A percentile compares a stretch with the other conserved stretches of the same genome.
Conservation (phyloP, 2,329 filamentous ascomycete species). For the Neonectria faginata region DNA sequence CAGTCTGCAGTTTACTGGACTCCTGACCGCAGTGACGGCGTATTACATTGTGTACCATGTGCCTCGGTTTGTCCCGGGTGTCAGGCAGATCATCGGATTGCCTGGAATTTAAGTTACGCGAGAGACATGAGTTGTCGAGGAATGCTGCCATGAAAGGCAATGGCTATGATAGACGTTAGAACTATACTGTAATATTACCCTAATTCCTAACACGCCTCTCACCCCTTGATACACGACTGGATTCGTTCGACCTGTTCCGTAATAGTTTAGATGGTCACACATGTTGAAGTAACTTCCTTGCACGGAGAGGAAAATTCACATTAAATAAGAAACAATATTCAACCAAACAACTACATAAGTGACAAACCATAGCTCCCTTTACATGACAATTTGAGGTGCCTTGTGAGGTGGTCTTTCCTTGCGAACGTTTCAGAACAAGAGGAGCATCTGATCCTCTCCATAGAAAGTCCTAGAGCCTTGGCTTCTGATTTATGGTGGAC, state of each 20-base stretch:
- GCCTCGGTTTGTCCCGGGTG: conserved; percentile 61
- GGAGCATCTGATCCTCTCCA: not conserved
- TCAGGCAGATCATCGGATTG: conserved; percentile 61
- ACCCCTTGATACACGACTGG: not conserved
- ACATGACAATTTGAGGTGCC: not conserved
- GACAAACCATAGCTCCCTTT: not conserved
- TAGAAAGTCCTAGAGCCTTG: not conserved
- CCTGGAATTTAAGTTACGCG: conserved; percentile 59
- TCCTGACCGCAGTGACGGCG: conserved; percentile 60
- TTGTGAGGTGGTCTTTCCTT: not conserved
- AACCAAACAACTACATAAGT: not conserved
- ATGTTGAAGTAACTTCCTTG: too few relatives aligned
- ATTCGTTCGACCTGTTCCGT: too few relatives aligned
- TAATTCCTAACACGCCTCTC: not conserved
- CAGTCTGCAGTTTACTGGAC: conserved; percentile 62
- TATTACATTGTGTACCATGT: conserved; percentile 65
- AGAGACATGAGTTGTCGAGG: not conserved
- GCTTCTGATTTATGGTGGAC: not conserved
- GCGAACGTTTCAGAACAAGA: not conserved
- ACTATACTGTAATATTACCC: conserved; percentile 15
- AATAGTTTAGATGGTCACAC: too few relatives aligned
- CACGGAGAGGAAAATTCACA: not conserved
- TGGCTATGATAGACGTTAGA: conserved; percentile 21
- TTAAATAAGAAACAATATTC: not conserved
- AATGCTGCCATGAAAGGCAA: not conserved